Evolutionary conservation across 2,329 filamentous ascomycete genomes (phyloP).

Genomic region (Sclerotinia sclerotiorum): DNA sequence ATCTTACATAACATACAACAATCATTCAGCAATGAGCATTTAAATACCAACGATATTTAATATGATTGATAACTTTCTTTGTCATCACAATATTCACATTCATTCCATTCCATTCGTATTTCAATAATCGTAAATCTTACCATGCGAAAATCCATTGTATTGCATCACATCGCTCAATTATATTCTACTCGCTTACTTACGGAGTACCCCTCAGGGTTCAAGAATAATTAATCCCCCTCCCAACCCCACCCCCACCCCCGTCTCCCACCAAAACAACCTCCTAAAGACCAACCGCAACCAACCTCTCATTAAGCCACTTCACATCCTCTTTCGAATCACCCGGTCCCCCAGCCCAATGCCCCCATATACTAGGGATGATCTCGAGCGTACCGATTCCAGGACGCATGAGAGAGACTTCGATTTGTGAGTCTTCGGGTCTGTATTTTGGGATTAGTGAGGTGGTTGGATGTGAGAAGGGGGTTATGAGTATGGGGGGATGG

Average conservation of each 20-base stretch:
- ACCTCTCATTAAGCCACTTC: constrained; percentile 64
- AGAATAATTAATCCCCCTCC: background rate
- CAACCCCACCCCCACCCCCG: background rate
- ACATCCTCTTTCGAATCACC: constrained; percentile 70
- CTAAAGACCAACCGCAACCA: constrained; percentile 34
- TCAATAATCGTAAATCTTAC: too few species aligned
- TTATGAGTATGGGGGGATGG: background rate
- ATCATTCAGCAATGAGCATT: background rate
- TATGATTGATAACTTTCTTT: too few species aligned
- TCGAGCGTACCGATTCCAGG: constrained; percentile 56
- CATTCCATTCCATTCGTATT: background rate
- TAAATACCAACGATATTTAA: background rate
- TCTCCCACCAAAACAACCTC: background rate
- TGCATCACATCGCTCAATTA: background rate
- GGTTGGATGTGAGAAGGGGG: background rate
- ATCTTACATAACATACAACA: background rate
- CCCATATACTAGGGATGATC: constrained; percentile 63
- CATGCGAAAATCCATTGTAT: background rate
- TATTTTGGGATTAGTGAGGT: background rate
- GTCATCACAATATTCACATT: too few species aligned
- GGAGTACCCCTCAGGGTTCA: too few species aligned
- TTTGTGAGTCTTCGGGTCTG: constrained; percentile 73
- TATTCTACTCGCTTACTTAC: background rate
- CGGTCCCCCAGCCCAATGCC: constrained; percentile 67
- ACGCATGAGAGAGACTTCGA: constrained; percentile 65